A percentile compares a stretch with the other conserved stretches of the same genome.
Evolutionary conservation across 192 early-diverging fungal genomes (phyloP).

Genomic region (Backusella macrospora): DNA sequence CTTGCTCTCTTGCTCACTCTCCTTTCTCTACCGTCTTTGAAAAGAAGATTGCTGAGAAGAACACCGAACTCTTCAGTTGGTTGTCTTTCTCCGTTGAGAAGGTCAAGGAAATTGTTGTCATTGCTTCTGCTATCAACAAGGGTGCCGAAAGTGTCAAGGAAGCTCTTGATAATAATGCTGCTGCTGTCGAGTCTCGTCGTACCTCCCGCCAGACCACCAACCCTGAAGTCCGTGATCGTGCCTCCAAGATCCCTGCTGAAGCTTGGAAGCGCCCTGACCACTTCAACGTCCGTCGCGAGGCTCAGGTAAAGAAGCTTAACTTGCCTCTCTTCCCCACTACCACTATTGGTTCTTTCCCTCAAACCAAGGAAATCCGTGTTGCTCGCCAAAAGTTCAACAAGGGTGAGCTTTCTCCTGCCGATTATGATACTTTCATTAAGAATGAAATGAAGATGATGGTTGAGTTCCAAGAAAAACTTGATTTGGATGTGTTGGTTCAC

Average conservation of each 20-base stretch:
- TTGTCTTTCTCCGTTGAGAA: conserved; percentile 94
- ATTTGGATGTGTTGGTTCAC: conserved; percentile 95
- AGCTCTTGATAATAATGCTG: conserved; percentile 72
- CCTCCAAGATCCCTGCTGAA: conserved; percentile 64
- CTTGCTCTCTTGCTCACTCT: conserved; percentile 91
- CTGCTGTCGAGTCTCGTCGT: conserved; percentile 67
- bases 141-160: conserved; percentile 63
- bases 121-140: conserved; percentile 62
- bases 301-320: conserved; percentile 78
- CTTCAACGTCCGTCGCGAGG: conserved; percentile 71
- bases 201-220: conserved; percentile 83
- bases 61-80: conserved; percentile 87
- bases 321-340: conserved; percentile 95
- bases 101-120: conserved; percentile 76
- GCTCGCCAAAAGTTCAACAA: conserved; percentile 90
- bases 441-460: conserved; percentile 84
- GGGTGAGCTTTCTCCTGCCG: conserved; percentile 64
- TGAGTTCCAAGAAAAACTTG: conserved; percentile 86
- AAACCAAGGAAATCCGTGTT: conserved; percentile 95
- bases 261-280: conserved; percentile 76
- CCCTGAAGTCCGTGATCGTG: conserved; percentile 75
- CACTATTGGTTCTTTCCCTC: conserved; percentile 98
- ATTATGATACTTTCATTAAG: conserved; percentile 86
- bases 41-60: conserved; percentile 67
- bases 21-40: conserved; percentile 86